Evolutionary conservation across 148 eudicot species (phyloP).

Genomic region (Bassia scoparia): DNA sequence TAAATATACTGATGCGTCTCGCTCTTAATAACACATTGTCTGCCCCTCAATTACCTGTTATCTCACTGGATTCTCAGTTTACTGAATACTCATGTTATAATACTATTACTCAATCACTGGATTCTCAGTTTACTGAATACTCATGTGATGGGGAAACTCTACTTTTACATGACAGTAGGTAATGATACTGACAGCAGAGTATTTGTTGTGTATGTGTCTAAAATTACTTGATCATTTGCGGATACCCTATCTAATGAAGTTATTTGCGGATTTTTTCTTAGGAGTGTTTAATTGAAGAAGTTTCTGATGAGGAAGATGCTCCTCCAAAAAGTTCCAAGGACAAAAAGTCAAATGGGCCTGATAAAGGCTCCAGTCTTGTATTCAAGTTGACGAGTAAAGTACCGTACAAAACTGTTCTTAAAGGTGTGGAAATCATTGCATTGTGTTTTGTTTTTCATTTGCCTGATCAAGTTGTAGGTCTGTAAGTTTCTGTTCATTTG

Average conservation of each 20-base stretch:
- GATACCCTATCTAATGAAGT: neutral
- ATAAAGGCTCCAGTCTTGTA: slow-evolving; percentile 63
- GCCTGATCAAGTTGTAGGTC: neutral
- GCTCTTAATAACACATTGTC: neutral
- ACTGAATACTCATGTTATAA: too few species aligned
- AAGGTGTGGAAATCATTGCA: slow-evolving; percentile 44
- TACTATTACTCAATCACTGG: too few species aligned
- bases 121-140: too few species aligned
- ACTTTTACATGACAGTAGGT: neutral
- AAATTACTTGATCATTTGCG: neutral
- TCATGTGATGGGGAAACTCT: neutral
- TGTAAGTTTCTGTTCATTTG: slow-evolving; percentile 19
- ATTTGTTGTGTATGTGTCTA: neutral
- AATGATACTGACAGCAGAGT: neutral
- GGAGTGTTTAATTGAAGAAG: slow-evolving; percentile 93
- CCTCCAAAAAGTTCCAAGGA: slow-evolving; percentile 86
- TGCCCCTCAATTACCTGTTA: neutral
- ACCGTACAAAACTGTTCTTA: slow-evolving; percentile 90
- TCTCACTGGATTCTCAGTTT: too few species aligned
- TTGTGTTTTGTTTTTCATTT: neutral
- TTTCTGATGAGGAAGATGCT: slow-evolving; percentile 78
- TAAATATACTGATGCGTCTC: neutral
- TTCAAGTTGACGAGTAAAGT: slow-evolving; percentile 87
- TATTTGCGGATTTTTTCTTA: slow-evolving; percentile 25
- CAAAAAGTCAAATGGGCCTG: slow-evolving; percentile 87